Conservation (phyloP, 2,329 filamentous ascomycete species). For the Cytospora mali region DNA sequence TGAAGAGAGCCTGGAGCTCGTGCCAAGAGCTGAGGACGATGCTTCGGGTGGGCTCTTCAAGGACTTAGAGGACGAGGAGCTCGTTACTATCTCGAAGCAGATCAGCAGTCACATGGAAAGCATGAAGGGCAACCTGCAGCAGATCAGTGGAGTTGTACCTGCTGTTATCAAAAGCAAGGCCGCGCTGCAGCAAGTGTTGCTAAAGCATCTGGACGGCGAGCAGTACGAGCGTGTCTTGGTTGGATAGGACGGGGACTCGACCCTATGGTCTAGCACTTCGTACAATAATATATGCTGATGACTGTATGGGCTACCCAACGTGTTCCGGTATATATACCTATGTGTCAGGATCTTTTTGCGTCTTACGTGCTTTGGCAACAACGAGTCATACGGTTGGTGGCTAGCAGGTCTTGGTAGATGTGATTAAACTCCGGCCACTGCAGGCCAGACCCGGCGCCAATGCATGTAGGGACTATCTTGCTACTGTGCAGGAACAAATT, state of each 20-base stretch:
- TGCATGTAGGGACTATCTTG: neutral
- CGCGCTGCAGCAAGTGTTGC: slow-evolving; percentile 52
- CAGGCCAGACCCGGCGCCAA: neutral
- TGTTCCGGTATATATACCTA: neutral
- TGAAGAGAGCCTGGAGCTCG: slow-evolving; percentile 29
- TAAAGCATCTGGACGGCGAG: slow-evolving; percentile 47
- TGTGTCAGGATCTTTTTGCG: slow-evolving; percentile 1
- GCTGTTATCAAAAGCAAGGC: slow-evolving; percentile 52
- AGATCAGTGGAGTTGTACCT: slow-evolving; percentile 55
- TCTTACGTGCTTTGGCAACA: neutral
- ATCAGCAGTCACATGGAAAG: slow-evolving; percentile 60
- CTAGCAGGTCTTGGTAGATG: neutral
- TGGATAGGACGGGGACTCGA: slow-evolving; percentile 34
- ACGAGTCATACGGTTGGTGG: neutral
- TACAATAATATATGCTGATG: slow-evolving; percentile 2
- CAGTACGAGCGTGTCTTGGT: slow-evolving; percentile 54
- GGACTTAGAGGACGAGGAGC: slow-evolving; percentile 45
- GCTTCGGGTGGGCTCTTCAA: slow-evolving; percentile 35
- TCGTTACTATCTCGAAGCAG: slow-evolving; percentile 50
- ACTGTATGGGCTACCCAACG: slow-evolving; percentile 4
- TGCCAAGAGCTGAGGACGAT: slow-evolving; percentile 20
- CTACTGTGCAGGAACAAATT: neutral
- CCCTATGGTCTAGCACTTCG: neutral
- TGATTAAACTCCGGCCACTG: neutral
- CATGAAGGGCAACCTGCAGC: slow-evolving; percentile 55